Evolutionary conservation across 2,329 filamentous ascomycete genomes (phyloP).

Genomic region (Pezicula rhizophila): DNA sequence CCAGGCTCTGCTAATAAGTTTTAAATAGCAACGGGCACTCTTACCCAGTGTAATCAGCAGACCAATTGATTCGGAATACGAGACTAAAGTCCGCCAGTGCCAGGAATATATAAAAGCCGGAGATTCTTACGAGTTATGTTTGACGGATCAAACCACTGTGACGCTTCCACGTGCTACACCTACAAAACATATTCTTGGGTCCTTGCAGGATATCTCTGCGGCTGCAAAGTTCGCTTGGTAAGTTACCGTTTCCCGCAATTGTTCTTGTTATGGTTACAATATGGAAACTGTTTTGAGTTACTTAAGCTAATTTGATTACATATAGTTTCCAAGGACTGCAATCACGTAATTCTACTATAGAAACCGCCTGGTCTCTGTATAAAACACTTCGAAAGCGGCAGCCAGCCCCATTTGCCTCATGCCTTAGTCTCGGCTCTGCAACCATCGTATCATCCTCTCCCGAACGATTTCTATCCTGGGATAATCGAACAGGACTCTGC

Average conservation of each 20-base stretch:
- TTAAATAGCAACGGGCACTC: not conserved
- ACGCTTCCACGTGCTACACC: constrained; percentile 4
- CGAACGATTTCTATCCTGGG: constrained; percentile 78
- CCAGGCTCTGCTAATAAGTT: constrained; percentile 3
- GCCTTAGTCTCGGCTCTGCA: constrained; percentile 60
- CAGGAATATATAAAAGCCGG: constrained; percentile 31
- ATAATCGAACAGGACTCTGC: constrained; percentile 48
- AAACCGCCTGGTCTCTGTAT: constrained; percentile 25
- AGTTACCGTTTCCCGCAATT: no score
- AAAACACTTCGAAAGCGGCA: constrained; percentile 23
- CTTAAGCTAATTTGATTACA: no score
- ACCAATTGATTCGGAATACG: constrained; percentile 21
- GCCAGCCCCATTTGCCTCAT: constrained; percentile 59
- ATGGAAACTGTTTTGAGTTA: no score
- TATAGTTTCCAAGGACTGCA: not conserved
- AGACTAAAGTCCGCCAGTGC: constrained; percentile 28
- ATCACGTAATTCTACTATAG: not conserved
- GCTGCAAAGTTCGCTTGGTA: no score
- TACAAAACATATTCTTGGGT: no score
- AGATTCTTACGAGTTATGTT: constrained; percentile 35
- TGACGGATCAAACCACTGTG: constrained; percentile 29
- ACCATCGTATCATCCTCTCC: constrained; percentile 81
- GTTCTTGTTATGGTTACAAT: no score
- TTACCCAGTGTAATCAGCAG: constrained; percentile 16
- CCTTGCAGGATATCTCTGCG: no score